A percentile compares a stretch with the other conserved stretches of the same genome.
Conservation (phyloP, 139 green algal species). For the Haematococcus sp. region DNA sequence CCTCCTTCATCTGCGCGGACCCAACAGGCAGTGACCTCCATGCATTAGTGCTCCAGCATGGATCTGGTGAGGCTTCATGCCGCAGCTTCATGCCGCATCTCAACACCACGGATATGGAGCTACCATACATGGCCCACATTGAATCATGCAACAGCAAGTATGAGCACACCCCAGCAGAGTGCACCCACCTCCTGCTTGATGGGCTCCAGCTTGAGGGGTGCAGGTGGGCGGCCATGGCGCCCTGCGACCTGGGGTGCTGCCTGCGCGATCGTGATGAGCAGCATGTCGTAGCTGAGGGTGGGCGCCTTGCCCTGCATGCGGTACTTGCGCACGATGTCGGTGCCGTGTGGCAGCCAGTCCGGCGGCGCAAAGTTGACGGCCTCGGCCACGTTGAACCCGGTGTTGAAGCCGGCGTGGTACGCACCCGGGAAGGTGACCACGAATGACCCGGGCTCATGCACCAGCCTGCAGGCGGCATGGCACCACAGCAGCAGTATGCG, state of each 20-base stretch:
- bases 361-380: conserved; percentile 89
- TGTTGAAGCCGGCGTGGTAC: conserved; percentile 88
- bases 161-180: conserved; percentile 5
- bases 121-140: too few relatives aligned
- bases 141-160: conserved; percentile 35
- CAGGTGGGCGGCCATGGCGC: neutral
- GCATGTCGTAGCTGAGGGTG: conserved; percentile 66
- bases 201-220: too few relatives aligned
- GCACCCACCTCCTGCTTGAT: conserved; percentile 10
- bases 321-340: conserved; percentile 63
- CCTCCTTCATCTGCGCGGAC: neutral
- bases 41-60: too few relatives aligned
- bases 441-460: conserved; percentile 80
- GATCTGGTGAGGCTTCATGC: too few relatives aligned
- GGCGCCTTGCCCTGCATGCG: conserved; percentile 42
- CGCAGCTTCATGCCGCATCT: too few relatives aligned
- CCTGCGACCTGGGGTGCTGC: conserved; percentile 16
- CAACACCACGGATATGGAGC: too few relatives aligned
- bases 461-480: conserved; percentile 42
- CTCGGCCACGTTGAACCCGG: conserved; percentile 82
- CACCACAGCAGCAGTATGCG: neutral
- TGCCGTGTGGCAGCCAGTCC: conserved; percentile 84
- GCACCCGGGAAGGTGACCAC: conserved; percentile 88
- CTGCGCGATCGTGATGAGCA: conserved; percentile 60
- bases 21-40: too few relatives aligned